Percentiles rank a stretch among this genome's conserved stretches.
These are phyloP conservation scores for Talaromyces borbonicus DNA, from an alignment of 495 filamentous ascomycete genomes.

Conservation along the genomic window DNA sequence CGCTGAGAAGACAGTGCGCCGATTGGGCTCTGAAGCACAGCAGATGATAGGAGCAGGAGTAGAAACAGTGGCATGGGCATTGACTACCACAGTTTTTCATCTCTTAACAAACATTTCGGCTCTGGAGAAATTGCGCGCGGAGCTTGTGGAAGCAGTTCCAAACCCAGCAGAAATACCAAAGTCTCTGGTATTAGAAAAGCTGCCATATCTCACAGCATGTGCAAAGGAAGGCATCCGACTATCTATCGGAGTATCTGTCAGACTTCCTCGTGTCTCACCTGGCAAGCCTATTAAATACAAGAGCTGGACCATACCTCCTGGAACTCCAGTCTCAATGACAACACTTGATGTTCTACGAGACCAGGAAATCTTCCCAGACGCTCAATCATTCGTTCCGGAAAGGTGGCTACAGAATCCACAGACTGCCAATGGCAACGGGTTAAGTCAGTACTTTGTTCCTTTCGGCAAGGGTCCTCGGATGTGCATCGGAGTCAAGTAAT, in stretches of 20 bases:
- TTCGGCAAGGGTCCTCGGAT: conserved; percentile 16
- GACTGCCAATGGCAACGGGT: neutral
- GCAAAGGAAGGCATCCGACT: conserved; percentile 33
- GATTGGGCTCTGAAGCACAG: conserved; percentile 28
- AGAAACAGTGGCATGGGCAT: conserved; percentile 20
- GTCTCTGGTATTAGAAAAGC: conserved; percentile 17
- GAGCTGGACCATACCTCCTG: conserved; percentile 10
- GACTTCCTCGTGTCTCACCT: conserved; percentile 24
- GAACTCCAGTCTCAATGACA: conserved; percentile 33
- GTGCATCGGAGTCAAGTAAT: conserved; percentile 21
- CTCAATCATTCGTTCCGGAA: conserved; percentile 26
- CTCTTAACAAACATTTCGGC: conserved; percentile 13
- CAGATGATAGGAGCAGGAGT: conserved; percentile 29
- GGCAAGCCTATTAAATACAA: conserved; percentile 20
- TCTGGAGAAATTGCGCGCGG: conserved; percentile 14
- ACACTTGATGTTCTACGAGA: conserved; percentile 26
- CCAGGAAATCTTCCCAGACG: conserved; percentile 25
- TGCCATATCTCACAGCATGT: conserved; percentile 28
- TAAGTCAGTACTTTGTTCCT: conserved; percentile 12
- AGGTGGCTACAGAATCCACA: conserved; percentile 26
- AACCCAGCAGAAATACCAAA: conserved; percentile 8
- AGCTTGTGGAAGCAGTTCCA: conserved; percentile 15
- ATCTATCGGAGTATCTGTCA: conserved; percentile 17
- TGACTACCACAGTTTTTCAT: conserved; percentile 13
- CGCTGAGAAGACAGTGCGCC: conserved; percentile 14